Evolutionary conservation across 2,329 filamentous ascomycete genomes (phyloP).

Genomic region (Coniella vitis): DNA sequence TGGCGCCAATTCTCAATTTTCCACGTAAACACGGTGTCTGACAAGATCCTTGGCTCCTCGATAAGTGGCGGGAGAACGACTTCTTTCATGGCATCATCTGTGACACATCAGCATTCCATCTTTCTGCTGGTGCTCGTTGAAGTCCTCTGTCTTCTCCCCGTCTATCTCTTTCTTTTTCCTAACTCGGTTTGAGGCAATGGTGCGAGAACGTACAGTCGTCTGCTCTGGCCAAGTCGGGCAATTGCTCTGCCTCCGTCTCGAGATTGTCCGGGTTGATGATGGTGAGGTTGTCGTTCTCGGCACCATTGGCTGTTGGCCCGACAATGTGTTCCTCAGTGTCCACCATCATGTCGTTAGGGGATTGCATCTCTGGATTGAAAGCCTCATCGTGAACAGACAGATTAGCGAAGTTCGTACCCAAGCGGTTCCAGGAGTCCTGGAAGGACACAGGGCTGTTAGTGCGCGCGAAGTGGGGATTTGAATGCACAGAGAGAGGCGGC

Average conservation of each 20-base stretch:
- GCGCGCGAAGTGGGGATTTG: conserved; percentile 4
- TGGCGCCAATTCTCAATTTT: conserved; percentile 76
- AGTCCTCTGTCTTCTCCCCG: no score
- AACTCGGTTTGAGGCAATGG: neutral
- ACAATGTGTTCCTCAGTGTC: conserved; percentile 50
- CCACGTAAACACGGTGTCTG: conserved; percentile 77
- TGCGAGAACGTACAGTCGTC: conserved; percentile 42
- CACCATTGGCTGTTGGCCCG: conserved; percentile 33
- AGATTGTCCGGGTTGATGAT: conserved; percentile 49
- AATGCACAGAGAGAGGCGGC: conserved; percentile 1
- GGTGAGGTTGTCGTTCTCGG: conserved; percentile 45
- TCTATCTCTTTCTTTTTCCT: neutral
- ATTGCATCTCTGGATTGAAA: conserved; percentile 44
- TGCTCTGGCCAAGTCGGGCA: conserved; percentile 42
- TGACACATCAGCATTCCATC: conserved; percentile 21
- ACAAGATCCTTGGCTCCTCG: conserved; percentile 73
- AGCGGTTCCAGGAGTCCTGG: conserved; percentile 7
- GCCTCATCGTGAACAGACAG: conserved; percentile 32
- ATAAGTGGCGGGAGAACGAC: conserved; percentile 63
- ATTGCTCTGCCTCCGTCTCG: conserved; percentile 40
- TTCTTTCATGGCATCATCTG: conserved; percentile 81
- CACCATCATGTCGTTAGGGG: conserved; percentile 50
- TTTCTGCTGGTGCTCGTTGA: no score
- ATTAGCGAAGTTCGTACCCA: conserved; percentile 19
- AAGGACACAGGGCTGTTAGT: neutral